These are phyloP conservation scores for Saitoella complicata DNA, from an alignment of 805 yeast species.

Conservation along the genomic window DNA sequence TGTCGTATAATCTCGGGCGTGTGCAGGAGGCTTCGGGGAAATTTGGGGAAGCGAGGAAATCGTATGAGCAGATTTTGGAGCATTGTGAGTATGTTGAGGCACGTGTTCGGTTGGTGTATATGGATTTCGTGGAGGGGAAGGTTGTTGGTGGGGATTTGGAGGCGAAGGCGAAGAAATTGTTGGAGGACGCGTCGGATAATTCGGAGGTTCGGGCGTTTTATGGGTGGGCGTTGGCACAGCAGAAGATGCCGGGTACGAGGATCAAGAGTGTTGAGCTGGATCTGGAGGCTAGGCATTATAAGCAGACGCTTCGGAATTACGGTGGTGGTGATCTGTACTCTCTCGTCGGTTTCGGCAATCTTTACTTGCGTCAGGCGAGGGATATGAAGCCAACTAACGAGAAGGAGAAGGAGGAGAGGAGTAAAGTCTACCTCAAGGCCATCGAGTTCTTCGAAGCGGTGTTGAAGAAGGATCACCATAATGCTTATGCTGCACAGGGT, in stretches of 20 bases:
- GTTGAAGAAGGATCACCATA: conserved; percentile 60
- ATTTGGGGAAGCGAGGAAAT: conserved; percentile 22
- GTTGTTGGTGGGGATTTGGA: conserved; percentile 23
- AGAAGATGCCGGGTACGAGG: conserved; percentile 15
- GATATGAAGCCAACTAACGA: conserved; percentile 40
- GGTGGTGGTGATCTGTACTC: conserved; percentile 81
- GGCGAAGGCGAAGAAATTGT: conserved; percentile 33
- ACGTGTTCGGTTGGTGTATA: conserved; percentile 48
- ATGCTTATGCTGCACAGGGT: conserved; percentile 96
- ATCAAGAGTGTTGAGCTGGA: conserved; percentile 35
- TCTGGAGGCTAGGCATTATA: conserved; percentile 64
- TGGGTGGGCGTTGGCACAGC: conserved; percentile 63
- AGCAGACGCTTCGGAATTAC: conserved; percentile 63
- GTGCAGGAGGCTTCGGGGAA: conserved; percentile 36
- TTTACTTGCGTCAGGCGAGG: conserved; percentile 65
- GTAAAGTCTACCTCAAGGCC: conserved; percentile 73
- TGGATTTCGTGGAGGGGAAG: conserved; percentile 26
- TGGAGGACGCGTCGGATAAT: conserved; percentile 40
- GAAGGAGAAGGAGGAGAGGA: conserved; percentile 39
- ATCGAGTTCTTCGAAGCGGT: conserved; percentile 84
- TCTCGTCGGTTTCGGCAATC: conserved; percentile 73
- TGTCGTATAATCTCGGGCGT: conserved; percentile 64
- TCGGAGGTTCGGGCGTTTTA: conserved; percentile 79
- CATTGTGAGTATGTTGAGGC: conserved; percentile 66
- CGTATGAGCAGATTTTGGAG: conserved; percentile 42